A percentile compares a stretch with the other conserved stretches of the same genome.
Evolutionary conservation across 306 rosid species (phyloP).

Genomic region (Glycine soja): DNA sequence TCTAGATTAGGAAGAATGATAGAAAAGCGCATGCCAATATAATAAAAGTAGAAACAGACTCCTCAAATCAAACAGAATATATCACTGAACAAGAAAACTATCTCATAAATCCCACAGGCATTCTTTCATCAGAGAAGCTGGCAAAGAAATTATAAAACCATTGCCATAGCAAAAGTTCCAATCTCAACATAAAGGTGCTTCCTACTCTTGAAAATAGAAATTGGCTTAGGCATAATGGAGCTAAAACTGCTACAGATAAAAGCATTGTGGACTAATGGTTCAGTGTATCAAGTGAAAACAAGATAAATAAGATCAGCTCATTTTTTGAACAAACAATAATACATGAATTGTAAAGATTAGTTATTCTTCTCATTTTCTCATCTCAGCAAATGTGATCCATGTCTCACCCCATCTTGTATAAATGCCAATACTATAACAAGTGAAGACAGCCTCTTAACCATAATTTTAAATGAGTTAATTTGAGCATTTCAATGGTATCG

Average conservation of each 20-base stretch:
- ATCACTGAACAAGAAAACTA: neutral
- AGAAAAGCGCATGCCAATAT: neutral
- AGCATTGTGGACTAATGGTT: neutral
- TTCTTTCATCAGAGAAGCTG: neutral
- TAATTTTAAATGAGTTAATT: conserved; percentile 16
- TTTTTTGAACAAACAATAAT: neutral
- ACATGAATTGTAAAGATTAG: neutral
- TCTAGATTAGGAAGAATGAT: neutral
- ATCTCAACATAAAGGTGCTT: neutral
- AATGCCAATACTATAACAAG: neutral
- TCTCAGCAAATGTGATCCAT: neutral
- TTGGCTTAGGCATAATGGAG: neutral
- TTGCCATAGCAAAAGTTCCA: neutral
- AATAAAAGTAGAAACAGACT: neutral
- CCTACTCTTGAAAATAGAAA: neutral
- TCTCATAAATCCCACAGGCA: neutral
- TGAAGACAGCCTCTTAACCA: conserved; percentile 21
- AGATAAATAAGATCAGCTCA: neutral
- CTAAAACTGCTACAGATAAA: neutral
- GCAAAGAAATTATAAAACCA: neutral
- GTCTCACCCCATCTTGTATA: neutral
- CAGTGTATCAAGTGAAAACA: neutral
- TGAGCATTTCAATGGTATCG: neutral
- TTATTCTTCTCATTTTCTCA: neutral
- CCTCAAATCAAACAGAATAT: neutral